Evolutionary conservation across 1,284 basidiomycete species (phyloP).

Genomic region (Cystobasidium pallidum): DNA sequence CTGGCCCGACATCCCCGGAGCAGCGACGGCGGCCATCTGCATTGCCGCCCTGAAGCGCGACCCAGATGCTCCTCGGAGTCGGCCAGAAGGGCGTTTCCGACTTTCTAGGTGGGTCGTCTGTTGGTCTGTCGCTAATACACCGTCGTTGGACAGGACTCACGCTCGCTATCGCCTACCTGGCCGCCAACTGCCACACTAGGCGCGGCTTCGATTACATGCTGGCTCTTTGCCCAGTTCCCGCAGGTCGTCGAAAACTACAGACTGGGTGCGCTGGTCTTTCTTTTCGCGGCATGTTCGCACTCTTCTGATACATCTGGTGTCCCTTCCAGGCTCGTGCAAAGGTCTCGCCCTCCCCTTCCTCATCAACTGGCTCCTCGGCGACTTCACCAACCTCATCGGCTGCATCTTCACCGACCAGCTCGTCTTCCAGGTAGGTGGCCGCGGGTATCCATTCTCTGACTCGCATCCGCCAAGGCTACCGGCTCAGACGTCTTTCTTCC

Average conservation of each 20-base stretch:
- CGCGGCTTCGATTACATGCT: slow-evolving; percentile 72
- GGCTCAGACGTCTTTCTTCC: slow-evolving; percentile 32
- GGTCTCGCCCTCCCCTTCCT: slow-evolving; percentile 87
- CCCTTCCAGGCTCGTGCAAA: slow-evolving; percentile 71
- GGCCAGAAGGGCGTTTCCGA: slow-evolving; percentile 16
- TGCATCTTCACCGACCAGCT: slow-evolving; percentile 87
- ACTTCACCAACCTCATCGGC: slow-evolving; percentile 80
- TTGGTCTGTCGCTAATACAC: background rate
- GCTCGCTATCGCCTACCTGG: background rate
- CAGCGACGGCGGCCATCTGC: too few relatives aligned
- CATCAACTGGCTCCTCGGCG: slow-evolving; percentile 85
- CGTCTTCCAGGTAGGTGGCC: slow-evolving; percentile 78
- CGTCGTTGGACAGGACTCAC: background rate
- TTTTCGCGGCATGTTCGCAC: too few relatives aligned
- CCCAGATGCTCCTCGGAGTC: slow-evolving; percentile 12
- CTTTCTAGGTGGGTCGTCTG: slow-evolving; percentile 14
- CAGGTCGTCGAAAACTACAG: slow-evolving; percentile 77
- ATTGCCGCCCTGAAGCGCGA: too few relatives aligned
- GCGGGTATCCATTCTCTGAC: too few relatives aligned
- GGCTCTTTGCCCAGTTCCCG: slow-evolving; percentile 88
- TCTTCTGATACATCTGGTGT: background rate
- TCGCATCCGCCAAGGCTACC: too few relatives aligned
- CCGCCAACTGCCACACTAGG: slow-evolving; percentile 5
- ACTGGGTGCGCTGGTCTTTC: slow-evolving; percentile 45
- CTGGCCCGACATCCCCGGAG: background rate